Evolutionary conservation across 2,329 filamentous ascomycete genomes (phyloP).

Genomic region (Domatiomyces catenatus): DNA sequence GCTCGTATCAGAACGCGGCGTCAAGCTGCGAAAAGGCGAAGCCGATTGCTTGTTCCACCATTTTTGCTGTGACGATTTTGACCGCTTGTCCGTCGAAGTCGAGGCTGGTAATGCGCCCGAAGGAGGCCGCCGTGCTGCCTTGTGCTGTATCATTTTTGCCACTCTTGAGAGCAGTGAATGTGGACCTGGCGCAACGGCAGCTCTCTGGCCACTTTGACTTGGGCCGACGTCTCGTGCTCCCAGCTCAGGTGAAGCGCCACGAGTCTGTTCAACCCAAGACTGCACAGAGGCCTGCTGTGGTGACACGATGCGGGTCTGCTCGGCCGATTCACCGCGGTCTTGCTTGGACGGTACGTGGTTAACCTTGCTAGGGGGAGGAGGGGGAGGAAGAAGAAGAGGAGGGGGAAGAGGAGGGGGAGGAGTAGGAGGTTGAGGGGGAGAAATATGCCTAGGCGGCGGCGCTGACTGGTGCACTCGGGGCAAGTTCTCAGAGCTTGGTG

Average conservation of each 20-base stretch:
- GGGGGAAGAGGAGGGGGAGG: not conserved
- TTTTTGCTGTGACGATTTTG: not conserved
- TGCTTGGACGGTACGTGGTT: not conserved
- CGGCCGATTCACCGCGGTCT: not conserved
- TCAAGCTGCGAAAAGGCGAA: not conserved
- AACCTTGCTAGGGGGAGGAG: not conserved
- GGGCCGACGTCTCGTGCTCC: slow-evolving; percentile 5
- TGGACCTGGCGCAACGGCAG: not conserved
- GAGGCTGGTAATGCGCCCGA: not conserved
- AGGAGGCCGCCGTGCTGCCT: not conserved
- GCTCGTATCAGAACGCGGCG: not conserved
- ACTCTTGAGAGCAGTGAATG: not conserved
- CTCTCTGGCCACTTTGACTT: not conserved
- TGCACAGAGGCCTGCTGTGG: not conserved
- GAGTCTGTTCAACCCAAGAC: not conserved
- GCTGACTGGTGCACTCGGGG: not conserved
- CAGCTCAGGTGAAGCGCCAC: slow-evolving; percentile 4
- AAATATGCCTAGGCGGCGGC: not conserved
- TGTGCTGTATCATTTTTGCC: not conserved
- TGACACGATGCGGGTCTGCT: not conserved
- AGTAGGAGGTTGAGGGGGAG: not conserved
- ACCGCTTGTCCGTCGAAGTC: not conserved
- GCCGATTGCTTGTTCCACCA: not conserved
- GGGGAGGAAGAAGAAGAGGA: not conserved
- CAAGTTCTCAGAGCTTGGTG: not conserved